phyloP scores from a whole-genome alignment of 345 rosid species.

The Eutrema japonicum region DNA sequence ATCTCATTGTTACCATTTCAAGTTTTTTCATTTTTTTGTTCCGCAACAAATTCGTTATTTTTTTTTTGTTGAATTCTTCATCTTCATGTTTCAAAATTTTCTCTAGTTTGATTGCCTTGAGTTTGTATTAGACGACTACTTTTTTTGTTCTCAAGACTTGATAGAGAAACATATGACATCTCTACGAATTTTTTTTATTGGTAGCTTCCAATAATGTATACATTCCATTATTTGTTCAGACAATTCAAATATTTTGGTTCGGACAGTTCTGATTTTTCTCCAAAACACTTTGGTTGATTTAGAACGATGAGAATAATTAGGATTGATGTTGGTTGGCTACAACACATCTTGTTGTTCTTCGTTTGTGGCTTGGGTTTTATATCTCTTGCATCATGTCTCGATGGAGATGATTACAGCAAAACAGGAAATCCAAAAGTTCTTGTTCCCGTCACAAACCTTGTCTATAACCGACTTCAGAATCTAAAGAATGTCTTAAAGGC shows the following conservation, averaged over 20 bases:
- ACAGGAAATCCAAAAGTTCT: slow-evolving; percentile 58
- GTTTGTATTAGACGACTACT: slow-evolving; percentile 14
- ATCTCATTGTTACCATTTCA: slow-evolving; percentile 33
- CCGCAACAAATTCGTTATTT: slow-evolving; percentile 16
- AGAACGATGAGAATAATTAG: slow-evolving; percentile 40
- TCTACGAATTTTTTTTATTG: background rate
- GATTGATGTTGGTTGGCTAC: slow-evolving; percentile 42
- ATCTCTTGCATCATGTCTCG: slow-evolving; percentile 44
- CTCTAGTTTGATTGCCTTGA: slow-evolving; percentile 10
- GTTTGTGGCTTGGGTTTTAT: slow-evolving; percentile 43
- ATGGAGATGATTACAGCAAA: slow-evolving; percentile 65
- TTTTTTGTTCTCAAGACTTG: slow-evolving; percentile 29
- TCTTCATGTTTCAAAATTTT: background rate
- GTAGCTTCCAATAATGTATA: slow-evolving; percentile 26
- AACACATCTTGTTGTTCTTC: slow-evolving; percentile 43
- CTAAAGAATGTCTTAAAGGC: slow-evolving; percentile 50
- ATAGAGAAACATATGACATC: slow-evolving; percentile 19
- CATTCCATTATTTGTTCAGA: slow-evolving; percentile 46
- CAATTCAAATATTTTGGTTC: slow-evolving; percentile 16
- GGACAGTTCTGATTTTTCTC: slow-evolving; percentile 25
- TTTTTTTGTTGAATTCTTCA: slow-evolving; percentile 18
- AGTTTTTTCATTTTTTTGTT: slow-evolving; percentile 8
- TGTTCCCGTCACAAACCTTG: slow-evolving; percentile 53
- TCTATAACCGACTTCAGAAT: slow-evolving; percentile 61
- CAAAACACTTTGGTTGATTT: slow-evolving; percentile 16